Base-by-base conservation (phyloP, 805 yeast species). In the Cyberlindnera maclurae region DNA sequence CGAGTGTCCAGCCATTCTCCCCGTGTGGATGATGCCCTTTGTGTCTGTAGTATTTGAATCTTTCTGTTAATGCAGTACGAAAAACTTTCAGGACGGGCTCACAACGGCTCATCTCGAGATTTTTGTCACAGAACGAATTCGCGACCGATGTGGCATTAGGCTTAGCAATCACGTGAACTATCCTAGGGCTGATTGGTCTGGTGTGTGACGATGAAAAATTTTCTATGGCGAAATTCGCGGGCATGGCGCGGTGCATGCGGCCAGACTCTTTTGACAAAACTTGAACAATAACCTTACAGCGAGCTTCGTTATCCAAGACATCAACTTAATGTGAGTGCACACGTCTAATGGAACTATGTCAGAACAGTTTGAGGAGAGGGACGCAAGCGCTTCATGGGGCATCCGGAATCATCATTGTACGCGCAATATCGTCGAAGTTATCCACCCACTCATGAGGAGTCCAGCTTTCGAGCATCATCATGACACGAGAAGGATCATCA, bases 1-100 rank as follows among this genome's bases (percentile, higher is more conserved):
- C 7, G 87, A 75, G 59, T 81, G 83, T 52, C 84, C 84, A 33
- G 82, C 85, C 82, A 79, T 77, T 29, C 16, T 36, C 7, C 11
- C 15, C 12, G 15, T 27, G 29, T 27, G 6, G n/a, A 27, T 13
- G 15, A 9, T 11, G 29, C 24, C 24, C 24, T 20, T 20, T 20
- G 24, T 20, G 24, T 20, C 24, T 20, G 8, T 20, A 20, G 24
- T 8, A 8, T 20, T 20, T 20, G 24, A 20, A 20, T 20, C 24
- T 20, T 20, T 20, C 24, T 20, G 24, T n/a, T n/a, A n/a, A 20
- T 20, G 24, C 24, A 20, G 24, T n/a, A 24, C 29, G 35, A 36
- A 38, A 43, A 36, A 31, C 42, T 44, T 42, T 41, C 33, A 36
- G 38, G 26, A 26, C 37, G 43, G 36, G 46, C 41, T 31, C 29